These are phyloP conservation scores for Tetrapisispora namnaoensis DNA, from an alignment of 805 yeast genomes.

Conservation along the genomic window DNA sequence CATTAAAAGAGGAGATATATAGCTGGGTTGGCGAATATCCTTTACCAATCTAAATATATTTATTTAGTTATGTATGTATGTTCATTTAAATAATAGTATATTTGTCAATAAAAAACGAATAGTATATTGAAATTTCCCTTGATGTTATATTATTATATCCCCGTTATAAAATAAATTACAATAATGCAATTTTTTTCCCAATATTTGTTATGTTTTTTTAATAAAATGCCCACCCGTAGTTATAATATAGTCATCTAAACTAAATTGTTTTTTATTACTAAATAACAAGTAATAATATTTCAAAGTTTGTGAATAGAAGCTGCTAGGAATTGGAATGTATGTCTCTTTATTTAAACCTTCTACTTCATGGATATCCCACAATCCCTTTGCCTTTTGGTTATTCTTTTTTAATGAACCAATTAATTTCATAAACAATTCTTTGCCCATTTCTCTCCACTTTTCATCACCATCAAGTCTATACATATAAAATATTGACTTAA, in stretches of 20 bases:
- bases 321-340: conserved; percentile 32
- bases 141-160: not conserved
- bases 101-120: too few relatives aligned
- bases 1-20: conserved; percentile 67
- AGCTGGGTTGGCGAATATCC: conserved; percentile 90
- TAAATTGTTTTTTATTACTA: conserved; percentile 34
- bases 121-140: not conserved
- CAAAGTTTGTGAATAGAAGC: conserved; percentile 52
- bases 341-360: conserved; percentile 25
- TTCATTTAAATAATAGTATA: not conserved
- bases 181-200: not conserved
- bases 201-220: conserved; percentile 8
- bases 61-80: not conserved
- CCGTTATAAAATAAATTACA: not conserved
- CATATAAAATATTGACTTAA: conserved; percentile 50
- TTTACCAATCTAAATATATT: conserved; percentile 38
- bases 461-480: conserved; percentile 52
- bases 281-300: conserved; percentile 46
- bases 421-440: conserved; percentile 37
- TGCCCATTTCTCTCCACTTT: conserved; percentile 47
- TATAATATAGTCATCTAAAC: conserved; percentile 45
- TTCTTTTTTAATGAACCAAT: conserved; percentile 21
- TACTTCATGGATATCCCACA: conserved; percentile 30
- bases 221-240: conserved; percentile 60
- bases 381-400: conserved; percentile 32